Evolutionary conservation across 148 eudicot species (phyloP), one percentile per base, ranked within the genome.

Genomic region (Simmondsia chinensis): DNA sequence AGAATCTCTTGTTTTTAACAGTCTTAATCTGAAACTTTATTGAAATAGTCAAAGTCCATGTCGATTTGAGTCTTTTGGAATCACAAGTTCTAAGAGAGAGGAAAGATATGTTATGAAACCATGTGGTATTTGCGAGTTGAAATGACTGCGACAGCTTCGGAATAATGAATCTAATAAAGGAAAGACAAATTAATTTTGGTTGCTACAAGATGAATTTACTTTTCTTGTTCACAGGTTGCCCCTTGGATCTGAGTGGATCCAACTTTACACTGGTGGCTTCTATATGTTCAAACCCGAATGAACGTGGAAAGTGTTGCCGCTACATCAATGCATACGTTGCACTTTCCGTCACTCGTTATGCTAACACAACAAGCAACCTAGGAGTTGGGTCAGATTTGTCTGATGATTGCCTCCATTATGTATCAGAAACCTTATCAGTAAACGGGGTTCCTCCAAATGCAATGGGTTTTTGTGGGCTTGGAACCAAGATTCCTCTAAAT

Each of bases 291-390:
- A 69, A 61, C 17, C 68, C 61, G 14, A 68, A 57, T 44, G 73
- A 64, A 4, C 78, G 94, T 46, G 88, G 64, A 20, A 86, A 71
- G 42, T 91, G 99, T 50, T 91, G 99, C 66, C 94, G 99, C 7
- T 80, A 86, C 59, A 77, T 91, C 23, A 86, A 91, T 51, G 81
- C 96, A 56, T 46, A 69, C 37, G 50, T 86, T 36, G 96, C 96
- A 39, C 61, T 91, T 37, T 79, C 89, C 35, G 46, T 82, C 59
- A 69, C 96, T 54, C 89, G 62, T 19, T 75, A 79, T 64, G 76
- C 96, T 22, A 82, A 91, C 63, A 42, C 60, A 24, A 72, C 99
- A 2, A 57, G 82, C 56, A 66, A 59, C 46, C 74, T 91, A 1
- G 96, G 96, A 13, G 94, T 86, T 54, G 36, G 58, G 39, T 50